A percentile compares a stretch with the other conserved stretches of the same genome.
These are phyloP conservation scores for Perkinsus chesapeaki DNA, from an alignment of 169 alveolate genomes.

Conservation along the genomic window DNA sequence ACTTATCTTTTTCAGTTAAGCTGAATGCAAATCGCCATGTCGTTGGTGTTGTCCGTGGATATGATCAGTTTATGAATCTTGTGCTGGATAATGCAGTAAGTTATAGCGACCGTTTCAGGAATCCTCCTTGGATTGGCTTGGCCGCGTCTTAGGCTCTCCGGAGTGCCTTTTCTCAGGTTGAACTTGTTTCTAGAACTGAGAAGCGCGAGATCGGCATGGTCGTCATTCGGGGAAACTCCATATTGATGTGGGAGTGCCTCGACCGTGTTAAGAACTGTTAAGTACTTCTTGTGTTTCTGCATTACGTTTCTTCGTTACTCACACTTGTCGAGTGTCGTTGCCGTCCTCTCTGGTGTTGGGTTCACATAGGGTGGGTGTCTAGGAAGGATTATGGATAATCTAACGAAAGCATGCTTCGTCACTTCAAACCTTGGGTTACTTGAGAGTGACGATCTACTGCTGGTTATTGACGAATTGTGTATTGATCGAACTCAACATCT, in stretches of 20 bases:
- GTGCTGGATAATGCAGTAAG: conserved; percentile 93
- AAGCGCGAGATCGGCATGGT: conserved; percentile 90
- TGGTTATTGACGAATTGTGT: too few species aligned
- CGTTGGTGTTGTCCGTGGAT: conserved; percentile 93
- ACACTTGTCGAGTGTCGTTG: too few species aligned
- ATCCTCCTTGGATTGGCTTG: neutral
- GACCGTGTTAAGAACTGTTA: conserved; percentile 73
- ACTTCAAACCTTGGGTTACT: neutral
- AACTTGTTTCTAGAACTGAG: conserved; percentile 42
- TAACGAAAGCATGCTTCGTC: too few species aligned
- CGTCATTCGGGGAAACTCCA: conserved; percentile 95
- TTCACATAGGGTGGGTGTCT: too few species aligned
- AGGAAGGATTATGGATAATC: too few species aligned
- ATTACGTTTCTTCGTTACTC: neutral
- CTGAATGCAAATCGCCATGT: conserved; percentile 70
- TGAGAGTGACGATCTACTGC: neutral
- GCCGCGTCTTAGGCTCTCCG: neutral
- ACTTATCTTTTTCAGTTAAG: neutral
- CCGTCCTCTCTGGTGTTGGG: too few species aligned
- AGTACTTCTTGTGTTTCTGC: neutral
- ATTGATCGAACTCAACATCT: too few species aligned
- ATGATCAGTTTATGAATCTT: conserved; percentile 96
- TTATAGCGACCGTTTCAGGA: conserved; percentile 32
- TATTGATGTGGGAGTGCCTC: conserved; percentile 96
- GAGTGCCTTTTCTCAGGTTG: neutral